These are phyloP conservation scores for Galerina sulciceps DNA, from an alignment of 768 basidiomycete species.

Conservation along the genomic window DNA sequence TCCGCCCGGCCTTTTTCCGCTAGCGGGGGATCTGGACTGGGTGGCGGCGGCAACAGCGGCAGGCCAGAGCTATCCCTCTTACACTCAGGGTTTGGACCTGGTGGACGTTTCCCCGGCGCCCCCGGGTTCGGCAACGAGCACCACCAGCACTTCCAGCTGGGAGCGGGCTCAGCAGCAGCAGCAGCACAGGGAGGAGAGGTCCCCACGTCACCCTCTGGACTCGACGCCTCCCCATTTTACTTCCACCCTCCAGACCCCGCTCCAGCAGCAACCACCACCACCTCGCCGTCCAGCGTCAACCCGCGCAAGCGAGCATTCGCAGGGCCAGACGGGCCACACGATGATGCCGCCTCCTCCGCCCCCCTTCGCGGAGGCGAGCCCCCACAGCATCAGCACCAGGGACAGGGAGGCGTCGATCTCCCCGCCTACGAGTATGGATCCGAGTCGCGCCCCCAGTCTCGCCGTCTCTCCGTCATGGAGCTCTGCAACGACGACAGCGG, in stretches of 20 bases:
- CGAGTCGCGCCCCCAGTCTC: constrained; percentile 79
- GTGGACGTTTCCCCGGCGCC: constrained; percentile 23
- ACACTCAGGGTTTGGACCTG: constrained; percentile 36
- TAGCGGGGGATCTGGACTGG: constrained; percentile 55
- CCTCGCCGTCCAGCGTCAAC: constrained; percentile 35
- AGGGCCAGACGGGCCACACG: constrained; percentile 55
- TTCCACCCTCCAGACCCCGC: constrained; percentile 64
- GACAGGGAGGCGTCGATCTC: constrained; percentile 17
- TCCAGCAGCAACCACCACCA: constrained; percentile 8
- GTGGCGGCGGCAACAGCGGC: constrained; percentile 30
- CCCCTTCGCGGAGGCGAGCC: constrained; percentile 1
- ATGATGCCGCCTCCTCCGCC: constrained; percentile 24
- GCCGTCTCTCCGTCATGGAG: constrained; percentile 84
- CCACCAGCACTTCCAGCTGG: constrained; percentile 13
- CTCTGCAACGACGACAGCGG: constrained; percentile 79
- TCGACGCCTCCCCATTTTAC: constrained; percentile 74
- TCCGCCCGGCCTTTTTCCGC: constrained; percentile 48
- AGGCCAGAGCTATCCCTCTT: constrained; percentile 33
- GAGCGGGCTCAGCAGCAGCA: background rate
- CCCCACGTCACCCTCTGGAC: constrained; percentile 26
- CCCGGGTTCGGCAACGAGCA: constrained; percentile 17
- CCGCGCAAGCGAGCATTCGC: constrained; percentile 68
- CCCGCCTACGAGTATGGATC: constrained; percentile 66
- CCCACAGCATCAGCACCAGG: too few species aligned
- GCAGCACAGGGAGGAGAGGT: constrained; percentile 3